Evolutionary conservation across 495 filamentous ascomycete genomes (phyloP).

Genomic region (Neurospora discreta): DNA sequence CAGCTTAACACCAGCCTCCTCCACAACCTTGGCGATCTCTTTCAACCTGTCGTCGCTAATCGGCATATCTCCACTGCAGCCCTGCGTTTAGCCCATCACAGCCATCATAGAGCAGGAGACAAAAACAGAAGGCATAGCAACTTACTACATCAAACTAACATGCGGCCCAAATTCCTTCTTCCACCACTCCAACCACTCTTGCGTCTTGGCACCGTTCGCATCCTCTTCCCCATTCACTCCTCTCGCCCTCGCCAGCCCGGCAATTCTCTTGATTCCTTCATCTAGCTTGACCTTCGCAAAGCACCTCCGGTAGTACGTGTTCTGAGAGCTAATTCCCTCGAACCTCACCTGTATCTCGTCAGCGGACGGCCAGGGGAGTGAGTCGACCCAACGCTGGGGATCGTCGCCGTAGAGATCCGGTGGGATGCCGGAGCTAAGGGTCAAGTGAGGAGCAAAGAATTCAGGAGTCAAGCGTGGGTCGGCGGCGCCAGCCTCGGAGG

Average conservation of each 20-base stretch:
- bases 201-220: conserved; percentile 7
- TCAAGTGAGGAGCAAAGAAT: conserved; percentile 21
- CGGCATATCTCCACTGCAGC: conserved; percentile 12
- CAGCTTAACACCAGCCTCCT: conserved; percentile 14
- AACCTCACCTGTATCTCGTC: conserved; percentile 10
- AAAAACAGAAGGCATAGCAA: background rate
- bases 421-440: conserved; percentile 16
- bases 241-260: conserved; percentile 11
- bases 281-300: conserved; percentile 10
- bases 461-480: conserved; percentile 5
- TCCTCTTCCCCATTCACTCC: conserved; percentile 11
- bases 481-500: conserved; percentile 6
- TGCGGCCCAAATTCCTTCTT: conserved; percentile 16
- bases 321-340: conserved; percentile 9
- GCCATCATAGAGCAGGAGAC: background rate
- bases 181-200: conserved; percentile 18
- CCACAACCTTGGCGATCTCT: conserved; percentile 9
- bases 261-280: conserved; percentile 11
- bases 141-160: conserved; percentile 25
- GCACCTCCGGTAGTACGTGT: conserved; percentile 19
- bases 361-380: conserved; percentile 4
- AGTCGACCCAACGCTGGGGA: conserved; percentile 19
- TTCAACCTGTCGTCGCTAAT: conserved; percentile 11
- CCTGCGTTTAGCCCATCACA: background rate
- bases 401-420: conserved; percentile 7